Conservation (phyloP, 495 filamentous ascomycete genomes). For the Margaritispora aquatica region DNA sequence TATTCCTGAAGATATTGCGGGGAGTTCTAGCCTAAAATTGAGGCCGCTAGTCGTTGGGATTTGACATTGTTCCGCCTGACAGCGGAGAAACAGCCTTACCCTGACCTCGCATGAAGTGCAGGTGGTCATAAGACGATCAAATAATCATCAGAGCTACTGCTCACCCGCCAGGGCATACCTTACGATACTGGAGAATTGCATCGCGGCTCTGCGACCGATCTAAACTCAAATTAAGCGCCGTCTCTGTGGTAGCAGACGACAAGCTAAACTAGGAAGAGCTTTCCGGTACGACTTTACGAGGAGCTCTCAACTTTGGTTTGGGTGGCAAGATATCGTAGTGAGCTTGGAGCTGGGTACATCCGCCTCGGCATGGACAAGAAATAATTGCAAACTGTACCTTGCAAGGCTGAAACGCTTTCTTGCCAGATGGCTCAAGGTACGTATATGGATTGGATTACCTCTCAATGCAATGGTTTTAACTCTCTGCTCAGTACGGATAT, state of each 20-base stretch:
- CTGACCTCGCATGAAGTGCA: too few species aligned
- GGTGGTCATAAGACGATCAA: too few species aligned
- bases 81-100: background rate
- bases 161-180: background rate
- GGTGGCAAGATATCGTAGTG: background rate
- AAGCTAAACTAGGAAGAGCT: too few species aligned
- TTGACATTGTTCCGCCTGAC: too few species aligned
- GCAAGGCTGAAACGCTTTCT: conserved; percentile 22
- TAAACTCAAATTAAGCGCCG: background rate
- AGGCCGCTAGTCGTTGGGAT: too few species aligned
- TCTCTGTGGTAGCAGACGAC: background rate
- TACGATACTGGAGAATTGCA: background rate
- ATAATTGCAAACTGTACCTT: conserved; percentile 15
- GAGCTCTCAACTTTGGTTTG: too few species aligned
- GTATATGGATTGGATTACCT: background rate
- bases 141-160: background rate
- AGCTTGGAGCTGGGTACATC: background rate
- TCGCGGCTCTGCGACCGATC: background rate
- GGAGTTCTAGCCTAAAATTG: background rate
- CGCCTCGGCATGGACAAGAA: conserved; percentile 9
- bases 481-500: conserved; percentile 68
- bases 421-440: background rate
- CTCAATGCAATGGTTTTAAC: background rate
- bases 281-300: too few species aligned
- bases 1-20: background rate